Percentiles rank a stretch among this genome's conserved stretches.
Conservation (phyloP, 2,329 filamentous ascomycete genomes). For the Colletotrichum limetticola region DNA sequence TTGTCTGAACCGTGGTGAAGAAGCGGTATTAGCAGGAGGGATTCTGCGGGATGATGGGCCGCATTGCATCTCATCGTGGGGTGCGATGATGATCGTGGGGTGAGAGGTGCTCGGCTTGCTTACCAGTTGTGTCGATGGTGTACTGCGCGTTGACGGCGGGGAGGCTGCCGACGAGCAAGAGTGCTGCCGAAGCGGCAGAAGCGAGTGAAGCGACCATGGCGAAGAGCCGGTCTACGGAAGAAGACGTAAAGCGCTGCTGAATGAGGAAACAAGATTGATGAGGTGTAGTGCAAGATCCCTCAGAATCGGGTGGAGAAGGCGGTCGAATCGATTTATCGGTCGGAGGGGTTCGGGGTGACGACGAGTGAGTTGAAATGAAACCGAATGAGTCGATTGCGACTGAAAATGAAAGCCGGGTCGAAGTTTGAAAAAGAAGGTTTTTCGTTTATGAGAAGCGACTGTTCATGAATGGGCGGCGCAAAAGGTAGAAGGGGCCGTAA, state of each 20-base stretch:
- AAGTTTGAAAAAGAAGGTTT: background rate
- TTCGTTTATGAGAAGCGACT: constrained; percentile 18
- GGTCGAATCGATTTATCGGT: background rate
- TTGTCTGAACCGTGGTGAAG: constrained; percentile 47
- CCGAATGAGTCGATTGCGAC: background rate
- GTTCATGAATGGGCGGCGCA: constrained; percentile 9
- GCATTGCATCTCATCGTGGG: background rate
- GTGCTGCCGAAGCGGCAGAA: constrained; percentile 29
- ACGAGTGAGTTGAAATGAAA: background rate
- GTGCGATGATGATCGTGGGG: background rate
- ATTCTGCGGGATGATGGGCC: background rate
- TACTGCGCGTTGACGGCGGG: constrained; percentile 38
- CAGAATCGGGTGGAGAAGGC: background rate
- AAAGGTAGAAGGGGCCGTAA: background rate
- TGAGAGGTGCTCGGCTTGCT: background rate
- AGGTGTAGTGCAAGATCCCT: background rate
- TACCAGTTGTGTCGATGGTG: constrained; percentile 46
- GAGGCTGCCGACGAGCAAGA: constrained; percentile 25
- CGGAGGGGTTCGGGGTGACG: background rate
- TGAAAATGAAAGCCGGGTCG: background rate
- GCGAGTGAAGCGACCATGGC: constrained; percentile 33
- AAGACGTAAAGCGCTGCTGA: background rate
- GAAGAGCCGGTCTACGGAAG: constrained; percentile 14
- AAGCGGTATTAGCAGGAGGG: background rate
- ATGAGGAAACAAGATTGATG: background rate